Evolutionary conservation across 2,329 filamentous ascomycete genomes (phyloP), one percentile per base, ranked within the genome.

Genomic region (Exophiala bonariae): DNA sequence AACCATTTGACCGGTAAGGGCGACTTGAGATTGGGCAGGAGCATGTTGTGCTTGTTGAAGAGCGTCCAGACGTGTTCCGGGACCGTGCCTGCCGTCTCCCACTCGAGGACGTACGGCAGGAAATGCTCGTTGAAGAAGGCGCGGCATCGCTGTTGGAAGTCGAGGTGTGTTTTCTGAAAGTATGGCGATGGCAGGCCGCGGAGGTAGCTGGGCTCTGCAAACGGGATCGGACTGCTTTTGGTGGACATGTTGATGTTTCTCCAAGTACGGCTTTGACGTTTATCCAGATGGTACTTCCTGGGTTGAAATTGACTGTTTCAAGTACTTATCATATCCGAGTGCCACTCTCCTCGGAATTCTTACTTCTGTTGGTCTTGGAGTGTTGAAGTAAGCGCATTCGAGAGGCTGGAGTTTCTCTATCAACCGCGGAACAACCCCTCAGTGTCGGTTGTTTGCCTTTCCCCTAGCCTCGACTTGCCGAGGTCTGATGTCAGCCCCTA

Each of bases 181-280:
- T 87, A 86, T 11, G 85, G 81, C 0, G 82, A 86, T 0, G 86
- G 86, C 2, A 88, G 72, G 36, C 85, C 84, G 58, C 73, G 74
- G 39, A 89, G 75, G 68, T 83, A 89, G 2, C 85, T 78, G 1
- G 86, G 86, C 58, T 89, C 86, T 3, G 83, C 81, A 68, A 89
- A 87, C 41, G 86, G 86, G 17, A 86, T 64, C 4, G n/a, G n/a
- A 19, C 19, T 37, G 17, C 16, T 37, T 20, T 18, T 37, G 35
- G 16, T 22, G 10, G 35, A 16, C 18, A 20, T 37, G 6, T 26
- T 11, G 11, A 26, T 26, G 23, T 26, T n/a, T n/a, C n/a, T n/a
- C n/a, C n/a, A n/a, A n/a, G n/a, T n/a, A n/a, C n/a, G n/a, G n/a
- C n/a, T n/a, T n/a, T n/a, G n/a, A n/a, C n/a, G n/a, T n/a, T n/a